Evolutionary conservation across 1,139 yeast species (phyloP).

Genomic region (Meyerozyma guilliermondii): DNA sequence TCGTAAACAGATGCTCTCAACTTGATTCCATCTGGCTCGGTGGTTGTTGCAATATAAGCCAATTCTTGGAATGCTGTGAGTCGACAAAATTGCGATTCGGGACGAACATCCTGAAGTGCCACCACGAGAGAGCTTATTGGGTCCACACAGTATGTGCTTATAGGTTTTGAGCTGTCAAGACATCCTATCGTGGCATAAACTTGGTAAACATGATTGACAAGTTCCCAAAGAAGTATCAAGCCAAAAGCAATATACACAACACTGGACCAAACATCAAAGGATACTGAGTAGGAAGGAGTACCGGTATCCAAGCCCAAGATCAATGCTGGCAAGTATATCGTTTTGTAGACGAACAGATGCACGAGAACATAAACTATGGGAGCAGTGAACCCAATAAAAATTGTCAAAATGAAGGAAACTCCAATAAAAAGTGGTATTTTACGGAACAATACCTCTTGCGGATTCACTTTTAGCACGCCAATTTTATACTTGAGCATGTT

Average conservation of each 20-base stretch:
- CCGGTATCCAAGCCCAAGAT: slow-evolving; percentile 31
- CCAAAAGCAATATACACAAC: slow-evolving; percentile 36
- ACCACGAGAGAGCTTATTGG: slow-evolving; percentile 70
- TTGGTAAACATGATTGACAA: slow-evolving; percentile 56
- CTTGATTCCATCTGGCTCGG: slow-evolving; percentile 37
- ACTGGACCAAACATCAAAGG: slow-evolving; percentile 30
- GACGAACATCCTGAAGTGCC: slow-evolving; percentile 53
- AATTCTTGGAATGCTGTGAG: slow-evolving; percentile 73
- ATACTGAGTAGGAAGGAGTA: slow-evolving; percentile 30
- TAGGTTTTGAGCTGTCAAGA: slow-evolving; percentile 63
- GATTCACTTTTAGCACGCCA: slow-evolving; percentile 40
- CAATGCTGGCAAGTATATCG: slow-evolving; percentile 20
- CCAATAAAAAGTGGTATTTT: slow-evolving; percentile 30
- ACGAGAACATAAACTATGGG: slow-evolving; percentile 46
- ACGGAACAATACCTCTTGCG: slow-evolving; percentile 30
- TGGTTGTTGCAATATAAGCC: slow-evolving; percentile 52
- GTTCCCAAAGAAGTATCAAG: slow-evolving; percentile 51
- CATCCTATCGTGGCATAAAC: slow-evolving; percentile 84
- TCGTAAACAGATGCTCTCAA: slow-evolving; percentile 52
- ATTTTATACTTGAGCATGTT: slow-evolving; percentile 52
- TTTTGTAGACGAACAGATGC: slow-evolving; percentile 43
- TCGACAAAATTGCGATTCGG: slow-evolving; percentile 51
- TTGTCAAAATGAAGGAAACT: slow-evolving; percentile 31
- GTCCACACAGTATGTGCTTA: slow-evolving; percentile 64
- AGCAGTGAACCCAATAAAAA: slow-evolving; percentile 21